Conservation (phyloP, 345 rosid species). For the Sonneratia caseolaris region DNA sequence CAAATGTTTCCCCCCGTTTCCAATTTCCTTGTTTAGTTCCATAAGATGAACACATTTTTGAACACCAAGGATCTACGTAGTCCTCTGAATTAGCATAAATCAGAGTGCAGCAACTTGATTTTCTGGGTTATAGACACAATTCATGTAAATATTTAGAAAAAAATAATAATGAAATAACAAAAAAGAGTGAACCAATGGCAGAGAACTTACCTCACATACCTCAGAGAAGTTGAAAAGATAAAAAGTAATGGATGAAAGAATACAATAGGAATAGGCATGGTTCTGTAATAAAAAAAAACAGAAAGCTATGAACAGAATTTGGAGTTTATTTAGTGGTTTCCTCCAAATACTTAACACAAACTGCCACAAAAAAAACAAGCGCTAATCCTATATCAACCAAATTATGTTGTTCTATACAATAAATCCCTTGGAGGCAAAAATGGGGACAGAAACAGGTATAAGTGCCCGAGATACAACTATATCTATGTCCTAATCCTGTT, state of each 20-base stretch:
- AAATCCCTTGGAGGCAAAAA: background rate
- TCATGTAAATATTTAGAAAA: background rate
- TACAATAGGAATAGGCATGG: background rate
- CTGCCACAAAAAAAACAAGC: too few relatives aligned
- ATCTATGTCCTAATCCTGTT: background rate
- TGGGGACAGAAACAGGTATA: background rate
- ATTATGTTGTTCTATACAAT: background rate
- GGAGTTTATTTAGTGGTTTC: background rate
- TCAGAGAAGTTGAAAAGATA: background rate
- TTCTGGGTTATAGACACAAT: background rate
- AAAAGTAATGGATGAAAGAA: background rate
- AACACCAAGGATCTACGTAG: background rate
- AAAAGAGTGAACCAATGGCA: background rate
- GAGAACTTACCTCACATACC: background rate
- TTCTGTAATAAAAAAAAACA: background rate
- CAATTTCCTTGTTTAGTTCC: background rate
- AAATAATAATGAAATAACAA: background rate
- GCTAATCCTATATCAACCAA: too few relatives aligned
- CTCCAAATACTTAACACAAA: background rate
- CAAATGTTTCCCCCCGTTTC: background rate
- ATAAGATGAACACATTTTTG: background rate
- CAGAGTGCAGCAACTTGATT: background rate
- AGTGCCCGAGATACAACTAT: background rate
- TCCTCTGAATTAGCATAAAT: background rate
- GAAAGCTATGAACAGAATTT: background rate